phyloP scores from a whole-genome alignment of 805 yeast genomes.

The Teunomyces barrocoloradensis region DNA sequence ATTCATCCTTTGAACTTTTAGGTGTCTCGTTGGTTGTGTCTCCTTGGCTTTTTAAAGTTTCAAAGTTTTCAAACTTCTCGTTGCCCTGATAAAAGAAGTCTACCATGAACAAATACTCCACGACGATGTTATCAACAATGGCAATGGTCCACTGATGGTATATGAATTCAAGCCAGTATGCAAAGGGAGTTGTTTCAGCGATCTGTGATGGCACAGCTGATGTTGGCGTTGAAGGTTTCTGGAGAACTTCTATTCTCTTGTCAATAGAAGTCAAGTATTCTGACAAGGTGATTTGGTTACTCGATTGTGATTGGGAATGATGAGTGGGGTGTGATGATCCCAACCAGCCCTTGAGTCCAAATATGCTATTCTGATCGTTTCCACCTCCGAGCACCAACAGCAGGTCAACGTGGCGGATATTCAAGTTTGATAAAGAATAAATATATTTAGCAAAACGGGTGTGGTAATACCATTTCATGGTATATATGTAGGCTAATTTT shows the following conservation, averaged over 20 bases:
- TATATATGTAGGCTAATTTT: slow-evolving; percentile 74
- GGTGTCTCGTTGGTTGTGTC: neutral
- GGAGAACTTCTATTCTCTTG: slow-evolving; percentile 57
- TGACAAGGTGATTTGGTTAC: slow-evolving; percentile 25
- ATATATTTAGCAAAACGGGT: slow-evolving; percentile 75
- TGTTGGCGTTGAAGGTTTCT: slow-evolving; percentile 43
- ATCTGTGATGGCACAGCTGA: slow-evolving; percentile 78
- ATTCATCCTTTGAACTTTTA: slow-evolving; percentile 17
- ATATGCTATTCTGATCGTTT: slow-evolving; percentile 20
- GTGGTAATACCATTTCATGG: slow-evolving; percentile 92
- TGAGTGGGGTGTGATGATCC: slow-evolving; percentile 4
- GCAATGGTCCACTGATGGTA: slow-evolving; percentile 73
- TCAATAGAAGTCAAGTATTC: slow-evolving; percentile 57
- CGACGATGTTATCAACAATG: slow-evolving; percentile 69
- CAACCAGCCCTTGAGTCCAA: slow-evolving; percentile 29
- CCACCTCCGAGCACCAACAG: slow-evolving; percentile 52
- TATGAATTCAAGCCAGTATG: slow-evolving; percentile 69
- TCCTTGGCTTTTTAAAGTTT: slow-evolving; percentile 10
- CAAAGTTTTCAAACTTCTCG: slow-evolving; percentile 31
- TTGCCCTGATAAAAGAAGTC: slow-evolving; percentile 62
- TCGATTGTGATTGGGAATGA: neutral
- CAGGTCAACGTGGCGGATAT: slow-evolving; percentile 53
- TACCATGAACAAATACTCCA: slow-evolving; percentile 69
- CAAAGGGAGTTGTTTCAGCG: slow-evolving; percentile 70
- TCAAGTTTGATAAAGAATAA: slow-evolving; percentile 65